Evolutionary conservation across 495 filamentous ascomycete genomes (phyloP), one percentile per base, ranked within the genome.

Genomic region (Beverwykella pulmonaria): DNA sequence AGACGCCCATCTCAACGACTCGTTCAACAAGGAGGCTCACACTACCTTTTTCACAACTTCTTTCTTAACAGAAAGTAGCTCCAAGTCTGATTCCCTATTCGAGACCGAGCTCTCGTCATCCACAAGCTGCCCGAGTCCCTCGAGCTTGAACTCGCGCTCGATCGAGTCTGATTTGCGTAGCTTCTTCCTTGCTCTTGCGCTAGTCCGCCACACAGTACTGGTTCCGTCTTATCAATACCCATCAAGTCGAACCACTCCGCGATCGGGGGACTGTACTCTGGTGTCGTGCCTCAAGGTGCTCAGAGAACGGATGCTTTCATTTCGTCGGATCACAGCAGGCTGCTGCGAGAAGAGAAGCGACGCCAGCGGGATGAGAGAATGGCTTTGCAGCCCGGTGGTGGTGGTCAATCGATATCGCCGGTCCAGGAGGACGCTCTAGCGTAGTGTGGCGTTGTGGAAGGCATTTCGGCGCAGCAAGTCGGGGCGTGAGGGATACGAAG

Each of bases 271-370:
- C 39, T 53, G 61, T 39, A 64, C 22, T 55, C 34, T 10, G 50
- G 34, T 7, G 25, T 57, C 3, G 36, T 29, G 1, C 50, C 61
- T 7, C 23, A 15, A 5, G 7, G 14, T 2, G 20, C 50, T 8
- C 50, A 64, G 32, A 64, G 20, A 7, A 32, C 27, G n/a, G 61
- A 55, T 8, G 61, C 61, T 36, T 20, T 64, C 50, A 55, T 27
- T 9, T 64, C 52, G 1, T 56, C 61, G 50, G n/a, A 8, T 6
- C 15, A 19, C 23, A 8, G 7, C 15, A 14, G 17, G 8, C 46
- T 49, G 6, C 46, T 49, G 7, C 46, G 8, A 20, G 46, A 19
- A 19, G 46, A 49, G 46, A 49, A 49, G 17, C 46, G 46, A 9
- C 8, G n/a, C 46, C 46, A 49, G 46, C 46, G 7, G 46, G 46